phyloP scores from a whole-genome alignment of 2,329 filamentous ascomycete species.

The Orbilia brochopaga region DNA sequence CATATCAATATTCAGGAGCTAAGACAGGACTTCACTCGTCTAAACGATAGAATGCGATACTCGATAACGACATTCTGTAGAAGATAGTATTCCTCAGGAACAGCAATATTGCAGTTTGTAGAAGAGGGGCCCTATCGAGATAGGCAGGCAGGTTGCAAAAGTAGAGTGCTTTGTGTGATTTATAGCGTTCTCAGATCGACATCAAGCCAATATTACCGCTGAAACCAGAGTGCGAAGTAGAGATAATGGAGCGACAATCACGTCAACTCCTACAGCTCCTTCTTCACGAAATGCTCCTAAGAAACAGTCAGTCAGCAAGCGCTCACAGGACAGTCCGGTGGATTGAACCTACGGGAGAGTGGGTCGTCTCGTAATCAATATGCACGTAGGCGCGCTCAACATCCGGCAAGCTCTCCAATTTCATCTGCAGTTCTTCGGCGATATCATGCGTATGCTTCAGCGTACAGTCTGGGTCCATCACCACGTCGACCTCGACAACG shows the following conservation, averaged over 20 bases:
- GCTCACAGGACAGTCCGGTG: background rate
- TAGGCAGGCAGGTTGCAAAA: no score
- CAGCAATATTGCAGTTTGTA: no score
- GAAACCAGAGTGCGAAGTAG: no score
- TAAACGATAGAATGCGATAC: no score
- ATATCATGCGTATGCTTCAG: slow-evolving; percentile 86
- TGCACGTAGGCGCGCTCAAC: slow-evolving; percentile 95
- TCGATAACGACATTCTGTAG: no score
- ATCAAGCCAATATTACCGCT: no score
- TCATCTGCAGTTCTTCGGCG: slow-evolving; percentile 90
- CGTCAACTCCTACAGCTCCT: slow-evolving; percentile 52
- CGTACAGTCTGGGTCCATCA: slow-evolving; percentile 79
- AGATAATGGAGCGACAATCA: background rate
- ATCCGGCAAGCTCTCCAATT: slow-evolving; percentile 88
- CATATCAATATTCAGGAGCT: no score
- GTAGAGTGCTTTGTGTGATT: no score
- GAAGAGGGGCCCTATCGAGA: no score
- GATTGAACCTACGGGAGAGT: slow-evolving; percentile 69
- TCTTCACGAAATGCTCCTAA: slow-evolving; percentile 54
- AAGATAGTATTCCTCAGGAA: no score
- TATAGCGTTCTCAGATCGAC: no score
- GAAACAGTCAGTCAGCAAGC: slow-evolving; percentile 17
- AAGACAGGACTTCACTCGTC: no score
- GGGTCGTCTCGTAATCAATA: slow-evolving; percentile 94
- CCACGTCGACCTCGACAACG: slow-evolving; percentile 94